Evolutionary conservation across 2,329 filamentous ascomycete genomes (phyloP).

Genomic region (Colletotrichum sidae): DNA sequence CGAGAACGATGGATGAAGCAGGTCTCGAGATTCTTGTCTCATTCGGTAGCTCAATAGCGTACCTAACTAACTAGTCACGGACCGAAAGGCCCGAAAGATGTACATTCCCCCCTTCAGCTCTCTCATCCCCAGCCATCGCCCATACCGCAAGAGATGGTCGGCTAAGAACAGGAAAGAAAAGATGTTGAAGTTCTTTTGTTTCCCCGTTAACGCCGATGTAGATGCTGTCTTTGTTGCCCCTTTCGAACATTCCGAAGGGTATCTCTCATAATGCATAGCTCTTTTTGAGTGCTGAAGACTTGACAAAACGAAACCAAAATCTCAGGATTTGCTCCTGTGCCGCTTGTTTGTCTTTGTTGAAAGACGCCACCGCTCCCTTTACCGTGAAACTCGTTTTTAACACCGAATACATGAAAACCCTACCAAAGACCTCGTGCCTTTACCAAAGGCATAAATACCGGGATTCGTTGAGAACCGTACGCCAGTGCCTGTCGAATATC

Average conservation of each 20-base stretch:
- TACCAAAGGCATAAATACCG: slow-evolving; percentile 37
- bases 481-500: slow-evolving; percentile 38
- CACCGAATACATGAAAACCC: slow-evolving; percentile 27
- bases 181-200: slow-evolving; percentile 62
- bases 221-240: slow-evolving; percentile 39
- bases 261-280: slow-evolving; percentile 54
- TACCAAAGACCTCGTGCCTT: slow-evolving; percentile 35
- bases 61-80: slow-evolving; percentile 17
- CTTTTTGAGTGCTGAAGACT: slow-evolving; percentile 23
- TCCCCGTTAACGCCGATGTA: slow-evolving; percentile 54
- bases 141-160: slow-evolving; percentile 41
- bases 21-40: slow-evolving; percentile 24
- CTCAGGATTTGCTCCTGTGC: slow-evolving; percentile 42
- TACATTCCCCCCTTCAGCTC: slow-evolving; percentile 11
- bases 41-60: neutral
- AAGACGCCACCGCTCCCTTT: slow-evolving; percentile 53
- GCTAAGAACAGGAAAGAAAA: slow-evolving; percentile 57
- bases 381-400: slow-evolving; percentile 34
- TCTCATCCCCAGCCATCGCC: slow-evolving; percentile 19
- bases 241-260: slow-evolving; percentile 45
- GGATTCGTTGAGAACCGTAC: slow-evolving; percentile 41
- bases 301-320: slow-evolving; percentile 9
- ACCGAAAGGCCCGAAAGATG: neutral
- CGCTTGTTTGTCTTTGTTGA: slow-evolving; percentile 57
- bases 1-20: accelerated